Conservation (phyloP, 345 rosid species). For the Trapa bicornis region DNA sequence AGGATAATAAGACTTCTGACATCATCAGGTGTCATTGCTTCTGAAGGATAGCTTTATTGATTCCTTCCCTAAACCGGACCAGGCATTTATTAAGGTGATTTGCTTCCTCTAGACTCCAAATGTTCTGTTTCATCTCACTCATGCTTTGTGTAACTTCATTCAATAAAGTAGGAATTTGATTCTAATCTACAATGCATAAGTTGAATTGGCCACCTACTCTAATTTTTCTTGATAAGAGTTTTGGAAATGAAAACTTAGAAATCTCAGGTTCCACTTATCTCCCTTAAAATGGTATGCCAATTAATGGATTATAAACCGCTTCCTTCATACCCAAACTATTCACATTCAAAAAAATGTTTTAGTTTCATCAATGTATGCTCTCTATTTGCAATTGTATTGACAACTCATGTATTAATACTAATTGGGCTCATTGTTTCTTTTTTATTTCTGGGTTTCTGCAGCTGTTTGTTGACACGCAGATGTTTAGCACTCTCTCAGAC, state of each 20-base stretch:
- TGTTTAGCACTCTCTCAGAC: conserved; percentile 63
- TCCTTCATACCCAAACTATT: neutral
- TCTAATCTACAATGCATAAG: too few species aligned
- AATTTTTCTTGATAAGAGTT: neutral
- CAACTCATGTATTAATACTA: neutral
- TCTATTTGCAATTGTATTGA: neutral
- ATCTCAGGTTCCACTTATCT: neutral
- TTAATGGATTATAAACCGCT: too few species aligned
- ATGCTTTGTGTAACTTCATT: too few species aligned
- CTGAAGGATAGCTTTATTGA: conserved; percentile 89
- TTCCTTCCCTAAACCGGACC: conserved; percentile 69
- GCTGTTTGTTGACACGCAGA: conserved; percentile 74
- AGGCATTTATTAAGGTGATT: conserved; percentile 66
- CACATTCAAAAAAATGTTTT: neutral
- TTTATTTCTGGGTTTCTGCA: conserved; percentile 24
- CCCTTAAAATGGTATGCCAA: too few species aligned
- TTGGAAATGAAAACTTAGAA: neutral
- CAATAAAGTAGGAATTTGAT: too few species aligned
- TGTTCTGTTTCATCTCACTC: neutral
- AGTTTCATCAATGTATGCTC: neutral
- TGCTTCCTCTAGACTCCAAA: neutral
- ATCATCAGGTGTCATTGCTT: conserved; percentile 74
- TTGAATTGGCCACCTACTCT: neutral
- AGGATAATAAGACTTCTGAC: too few species aligned
- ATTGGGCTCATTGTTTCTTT: neutral